These are phyloP conservation scores for Cytospora piceae DNA, from an alignment of 2,329 filamentous ascomycete species.

Conservation along the genomic window DNA sequence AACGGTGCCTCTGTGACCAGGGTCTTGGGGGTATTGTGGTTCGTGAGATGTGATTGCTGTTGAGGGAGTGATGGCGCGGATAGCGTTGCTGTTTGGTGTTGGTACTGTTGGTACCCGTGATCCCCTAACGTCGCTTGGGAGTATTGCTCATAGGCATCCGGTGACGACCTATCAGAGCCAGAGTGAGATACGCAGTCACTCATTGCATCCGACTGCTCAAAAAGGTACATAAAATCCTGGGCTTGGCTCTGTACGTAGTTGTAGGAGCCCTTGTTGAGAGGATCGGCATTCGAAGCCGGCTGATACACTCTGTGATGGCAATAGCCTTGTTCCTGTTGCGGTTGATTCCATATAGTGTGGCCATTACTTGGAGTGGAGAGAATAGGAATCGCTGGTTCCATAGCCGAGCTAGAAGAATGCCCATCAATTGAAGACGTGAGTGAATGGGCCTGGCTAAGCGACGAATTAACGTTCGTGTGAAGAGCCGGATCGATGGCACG, in stretches of 20 bases:
- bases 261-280: neutral
- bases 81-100: neutral
- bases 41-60: conserved; percentile 6
- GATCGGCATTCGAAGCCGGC: neutral
- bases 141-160: conserved; percentile 3
- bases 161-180: conserved; percentile 10
- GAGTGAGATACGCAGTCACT: conserved; percentile 8
- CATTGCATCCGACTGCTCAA: neutral
- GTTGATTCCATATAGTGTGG: conserved; percentile 18
- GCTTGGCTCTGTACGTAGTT: neutral
- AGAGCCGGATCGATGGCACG: conserved; percentile 18
- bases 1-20: conserved; percentile 38
- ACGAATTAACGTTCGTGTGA: conserved; percentile 10
- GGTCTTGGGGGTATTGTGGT: conserved; percentile 2
- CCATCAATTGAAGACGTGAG: conserved; percentile 15
- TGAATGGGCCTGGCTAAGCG: conserved; percentile 17
- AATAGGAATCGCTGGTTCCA: conserved; percentile 20
- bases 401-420: conserved; percentile 19
- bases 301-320: neutral
- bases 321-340: conserved; percentile 7
- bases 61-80: neutral
- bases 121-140: neutral
- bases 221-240: neutral
- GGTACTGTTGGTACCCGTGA: neutral
- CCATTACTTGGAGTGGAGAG: conserved; percentile 11